A percentile compares a stretch with the other conserved stretches of the same genome.
phyloP scores from a whole-genome alignment of 352 stramenopile species.

The Phytopythium helicoides region DNA sequence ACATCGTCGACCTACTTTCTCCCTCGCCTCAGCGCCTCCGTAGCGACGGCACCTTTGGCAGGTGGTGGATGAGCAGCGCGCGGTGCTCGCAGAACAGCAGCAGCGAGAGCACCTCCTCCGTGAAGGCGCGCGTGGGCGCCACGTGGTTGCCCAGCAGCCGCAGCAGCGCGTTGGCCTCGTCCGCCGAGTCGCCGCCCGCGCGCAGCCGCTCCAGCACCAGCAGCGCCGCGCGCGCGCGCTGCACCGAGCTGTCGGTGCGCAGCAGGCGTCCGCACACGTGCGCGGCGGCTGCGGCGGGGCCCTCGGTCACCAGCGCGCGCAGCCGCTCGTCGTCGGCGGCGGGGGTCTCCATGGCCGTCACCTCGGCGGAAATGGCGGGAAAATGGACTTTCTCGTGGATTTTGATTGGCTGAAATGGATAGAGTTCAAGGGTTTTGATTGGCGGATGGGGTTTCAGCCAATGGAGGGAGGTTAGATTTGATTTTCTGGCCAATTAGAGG shows the following conservation, averaged over 20 bases:
- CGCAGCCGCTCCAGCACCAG: constrained; percentile 75
- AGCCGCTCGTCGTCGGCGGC: constrained; percentile 27
- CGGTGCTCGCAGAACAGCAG: constrained; percentile 74
- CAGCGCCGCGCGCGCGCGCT: constrained; percentile 44
- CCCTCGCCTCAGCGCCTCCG: not conserved
- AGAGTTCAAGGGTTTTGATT: too few relatives aligned
- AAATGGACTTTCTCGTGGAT: too few relatives aligned
- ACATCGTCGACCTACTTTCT: not conserved
- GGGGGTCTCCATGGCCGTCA: not conserved
- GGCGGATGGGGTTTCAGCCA: too few relatives aligned
- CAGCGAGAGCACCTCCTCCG: constrained; percentile 66
- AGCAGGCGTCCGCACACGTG: constrained; percentile 57
- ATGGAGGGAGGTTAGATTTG: too few relatives aligned
- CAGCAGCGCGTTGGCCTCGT: constrained; percentile 72
- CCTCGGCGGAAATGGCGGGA: not conserved
- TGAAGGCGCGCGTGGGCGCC: constrained; percentile 64
- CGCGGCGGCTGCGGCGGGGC: constrained; percentile 32
- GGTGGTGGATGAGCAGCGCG: constrained; percentile 75
- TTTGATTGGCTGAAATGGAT: too few relatives aligned
- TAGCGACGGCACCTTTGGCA: constrained; percentile 49
- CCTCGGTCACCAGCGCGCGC: constrained; percentile 47
- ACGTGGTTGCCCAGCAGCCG: constrained; percentile 76
- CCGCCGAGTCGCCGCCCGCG: constrained; percentile 44
- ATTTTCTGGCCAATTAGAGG: too few relatives aligned
- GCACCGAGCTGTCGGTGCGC: constrained; percentile 34